Percentiles rank a stretch among this genome's conserved stretches.
phyloP scores from a whole-genome alignment of 2,329 filamentous ascomycete genomes.

The Sporothrix sp. region DNA sequence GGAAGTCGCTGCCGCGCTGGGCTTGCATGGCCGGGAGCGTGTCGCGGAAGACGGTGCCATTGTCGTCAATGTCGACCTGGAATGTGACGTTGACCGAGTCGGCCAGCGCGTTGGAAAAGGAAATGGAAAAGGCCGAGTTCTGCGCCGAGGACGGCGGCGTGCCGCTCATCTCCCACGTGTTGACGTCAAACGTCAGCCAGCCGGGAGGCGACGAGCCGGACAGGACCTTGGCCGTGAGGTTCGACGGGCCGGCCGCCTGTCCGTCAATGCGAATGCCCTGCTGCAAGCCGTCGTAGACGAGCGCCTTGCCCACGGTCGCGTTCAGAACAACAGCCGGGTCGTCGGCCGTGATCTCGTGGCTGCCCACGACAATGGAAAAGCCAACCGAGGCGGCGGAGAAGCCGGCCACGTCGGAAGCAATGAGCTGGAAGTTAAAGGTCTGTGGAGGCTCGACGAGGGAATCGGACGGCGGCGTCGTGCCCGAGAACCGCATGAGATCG shows the following conservation, averaged over 20 bases:
- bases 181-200: constrained; percentile 60
- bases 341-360: constrained; percentile 57
- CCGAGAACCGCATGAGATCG: constrained; percentile 54
- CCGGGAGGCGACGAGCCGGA: constrained; percentile 45
- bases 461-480: constrained; percentile 56
- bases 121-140: constrained; percentile 53
- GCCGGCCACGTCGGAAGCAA: constrained; percentile 71
- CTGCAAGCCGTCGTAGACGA: constrained; percentile 44
- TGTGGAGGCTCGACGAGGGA: constrained; percentile 59
- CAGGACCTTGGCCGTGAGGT: constrained; percentile 35
- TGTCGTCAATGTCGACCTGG: constrained; percentile 23
- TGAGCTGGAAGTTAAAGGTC: constrained; percentile 58
- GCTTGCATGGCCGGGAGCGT: constrained; percentile 32
- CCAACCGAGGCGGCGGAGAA: constrained; percentile 57
- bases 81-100: constrained; percentile 51
- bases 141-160: constrained; percentile 49
- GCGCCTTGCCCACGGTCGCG: constrained; percentile 39
- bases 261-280: constrained; percentile 50
- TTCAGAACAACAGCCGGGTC: constrained; percentile 48
- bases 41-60: constrained; percentile 29
- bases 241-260: constrained; percentile 31
- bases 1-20: constrained; percentile 32
- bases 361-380: constrained; percentile 65
- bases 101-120: constrained; percentile 47
- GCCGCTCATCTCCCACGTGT: constrained; percentile 54